Evolutionary conservation across 768 basidiomycete species (phyloP), one percentile per base, ranked within the genome.

Genomic region (Inosperma sp.): DNA sequence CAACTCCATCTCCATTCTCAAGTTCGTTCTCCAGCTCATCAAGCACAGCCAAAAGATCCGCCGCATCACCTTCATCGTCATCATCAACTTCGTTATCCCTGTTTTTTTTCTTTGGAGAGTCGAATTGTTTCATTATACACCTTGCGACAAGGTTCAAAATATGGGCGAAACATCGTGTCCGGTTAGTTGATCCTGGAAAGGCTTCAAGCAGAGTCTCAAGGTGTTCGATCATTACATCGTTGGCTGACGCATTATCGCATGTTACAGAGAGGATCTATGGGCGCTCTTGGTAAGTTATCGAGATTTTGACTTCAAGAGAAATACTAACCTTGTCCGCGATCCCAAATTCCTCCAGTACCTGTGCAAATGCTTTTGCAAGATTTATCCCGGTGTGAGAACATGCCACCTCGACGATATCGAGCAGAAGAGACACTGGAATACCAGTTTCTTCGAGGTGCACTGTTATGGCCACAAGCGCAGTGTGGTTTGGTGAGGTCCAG

Each of bases 391-490:
- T 54, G 50, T 75, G 70, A 0, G 67, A 68, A 42, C 56, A 26
- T 1, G 59, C 49, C 8, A 75, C 64, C 51, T 76, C 71, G 21
- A 72, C 56, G 5, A 75, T 34, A 49, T 77, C 72, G 0, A 77
- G 58, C 0, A 69, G 44, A 6, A 72, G 56, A 0, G 43, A 33
- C 0, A 71, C 23, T 0, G 63, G 65, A 5, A 45, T 34, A 0
- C 70, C 68, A 0, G 70, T 44, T 4, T 63, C 26, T 22, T 69
- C 64, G 21, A 72, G 56, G 35, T 74, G 72, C 0, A 69, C 68
- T 0, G 60, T 62, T 7, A 68, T 43, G 0, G 66, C 67, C 0
- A 71, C 50, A 33, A 59, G 68, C 0, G 67, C 67, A 2, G 56
- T 43, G 34, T 72, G 65, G 48, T 74, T 73, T 0, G 67, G 65